Base-by-base conservation (phyloP, 129 eudicot species). In the Logfia minima region DNA sequence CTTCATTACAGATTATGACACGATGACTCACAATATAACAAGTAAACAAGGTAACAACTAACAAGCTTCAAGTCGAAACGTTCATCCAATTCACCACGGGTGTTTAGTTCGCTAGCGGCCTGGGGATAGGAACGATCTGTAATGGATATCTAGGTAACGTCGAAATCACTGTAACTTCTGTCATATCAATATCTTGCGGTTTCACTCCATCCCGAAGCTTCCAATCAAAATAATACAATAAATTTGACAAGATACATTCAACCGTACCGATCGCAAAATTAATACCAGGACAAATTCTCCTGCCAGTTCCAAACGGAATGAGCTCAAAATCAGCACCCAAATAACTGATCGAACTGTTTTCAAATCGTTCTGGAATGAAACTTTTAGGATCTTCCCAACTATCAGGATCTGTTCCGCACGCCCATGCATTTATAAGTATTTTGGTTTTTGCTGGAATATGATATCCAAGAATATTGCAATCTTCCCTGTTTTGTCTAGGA, bases 281-380 rank as follows among this genome's bases (percentile, higher is more conserved):
- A 8, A 79, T 72, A 10, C 84, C 84, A 0, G 87, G 87, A 29
- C 82, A 84, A 8, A 70, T 69, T 61, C 87, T 84, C 43, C 84
- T 53, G 2, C 87, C 84, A 2, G 82, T 77, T 0, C 87, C 87
- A 32, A 71, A 84, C 45, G 85, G 84, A 26, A 81, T 80, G 39
- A 61, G 81, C 13, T 77, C 73, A 2, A 83, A 83, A 62, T 80
- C 72, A 0, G 71, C 71, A 59, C 90, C 90, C 29, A 75, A 77
- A 62, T 24, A 83, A 70, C 78, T 86, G 34, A 63, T 31, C 0
- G 64, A 5, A 66, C 45, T 76, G 14, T 86, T 65, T 2, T 76
- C 69, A 21, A 79, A 86, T 66, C 90, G 77, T 37, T 83, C 87
- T 2, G 87, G 90, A 7, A 28, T 56, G 74, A 83, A 86, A 16